These are phyloP conservation scores for Phytopythium boreale DNA, from an alignment of 352 stramenopile genomes.

Conservation along the genomic window DNA sequence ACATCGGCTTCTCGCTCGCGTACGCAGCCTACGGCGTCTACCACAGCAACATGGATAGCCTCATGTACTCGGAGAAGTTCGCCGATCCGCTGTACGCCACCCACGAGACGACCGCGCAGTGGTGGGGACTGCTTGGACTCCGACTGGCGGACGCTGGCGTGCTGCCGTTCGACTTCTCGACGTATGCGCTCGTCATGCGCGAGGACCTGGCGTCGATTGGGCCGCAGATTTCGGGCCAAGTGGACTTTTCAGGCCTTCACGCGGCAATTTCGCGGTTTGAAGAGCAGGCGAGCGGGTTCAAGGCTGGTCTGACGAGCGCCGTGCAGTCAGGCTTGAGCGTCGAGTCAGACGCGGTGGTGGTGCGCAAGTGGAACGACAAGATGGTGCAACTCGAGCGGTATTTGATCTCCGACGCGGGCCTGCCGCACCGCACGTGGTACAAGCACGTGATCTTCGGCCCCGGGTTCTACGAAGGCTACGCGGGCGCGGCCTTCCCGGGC, in stretches of 20 bases:
- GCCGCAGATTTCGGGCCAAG: constrained; percentile 16
- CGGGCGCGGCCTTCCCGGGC: constrained; percentile 38
- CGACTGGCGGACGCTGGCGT: constrained; percentile 47
- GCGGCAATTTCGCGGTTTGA: constrained; percentile 42
- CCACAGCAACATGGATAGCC: constrained; percentile 86
- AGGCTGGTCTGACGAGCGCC: constrained; percentile 9
- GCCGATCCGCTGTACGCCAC: constrained; percentile 59
- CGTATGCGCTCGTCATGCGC: constrained; percentile 59
- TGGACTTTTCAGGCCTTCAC: constrained; percentile 34
- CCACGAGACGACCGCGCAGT: constrained; percentile 42
- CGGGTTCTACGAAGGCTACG: constrained; percentile 51
- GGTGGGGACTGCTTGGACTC: constrained; percentile 63
- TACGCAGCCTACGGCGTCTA: constrained; percentile 61
- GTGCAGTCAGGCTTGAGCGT: background rate
- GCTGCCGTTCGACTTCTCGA: constrained; percentile 70
- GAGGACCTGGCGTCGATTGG: constrained; percentile 34
- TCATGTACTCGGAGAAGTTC: constrained; percentile 59
- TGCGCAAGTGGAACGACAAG: constrained; percentile 31
- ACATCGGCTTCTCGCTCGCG: constrained; percentile 24
- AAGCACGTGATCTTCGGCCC: constrained; percentile 50
- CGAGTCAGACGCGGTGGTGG: background rate
- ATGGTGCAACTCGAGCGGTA: constrained; percentile 32
- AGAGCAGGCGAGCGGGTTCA: constrained; percentile 21
- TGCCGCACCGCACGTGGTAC: constrained; percentile 46
- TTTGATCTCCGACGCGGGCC: constrained; percentile 23